These are phyloP conservation scores for Exophiala viscosa DNA, from an alignment of 2,329 filamentous ascomycete genomes.

Conservation along the genomic window DNA sequence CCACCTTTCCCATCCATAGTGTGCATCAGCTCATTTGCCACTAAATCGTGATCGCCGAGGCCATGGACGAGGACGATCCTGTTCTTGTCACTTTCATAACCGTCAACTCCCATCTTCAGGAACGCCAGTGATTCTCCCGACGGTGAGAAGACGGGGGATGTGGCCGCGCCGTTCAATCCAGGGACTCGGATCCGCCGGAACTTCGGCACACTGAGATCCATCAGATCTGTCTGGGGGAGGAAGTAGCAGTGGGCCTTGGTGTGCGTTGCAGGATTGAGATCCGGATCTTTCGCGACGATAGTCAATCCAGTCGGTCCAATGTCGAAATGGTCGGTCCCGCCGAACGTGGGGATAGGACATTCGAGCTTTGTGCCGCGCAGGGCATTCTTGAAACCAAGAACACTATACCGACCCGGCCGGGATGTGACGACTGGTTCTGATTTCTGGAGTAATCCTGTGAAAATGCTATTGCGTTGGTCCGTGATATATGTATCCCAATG, in stretches of 20 bases:
- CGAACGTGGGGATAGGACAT: slow-evolving; percentile 48
- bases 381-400: slow-evolving; percentile 44
- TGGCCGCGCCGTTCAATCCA: slow-evolving; percentile 41
- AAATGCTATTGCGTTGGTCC: slow-evolving; percentile 49
- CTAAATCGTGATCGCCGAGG: slow-evolving; percentile 37
- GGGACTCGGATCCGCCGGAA: slow-evolving; percentile 34
- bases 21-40: slow-evolving; percentile 30
- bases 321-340: slow-evolving; percentile 46
- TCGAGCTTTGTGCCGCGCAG: slow-evolving; percentile 41
- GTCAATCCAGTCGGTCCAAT: slow-evolving; percentile 39
- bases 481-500: slow-evolving; percentile 53
- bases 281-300: slow-evolving; percentile 45
- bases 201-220: slow-evolving; percentile 33
- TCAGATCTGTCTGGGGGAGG: slow-evolving; percentile 42
- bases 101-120: slow-evolving; percentile 43
- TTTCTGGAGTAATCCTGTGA: slow-evolving; percentile 45
- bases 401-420: slow-evolving; percentile 34
- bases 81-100: slow-evolving; percentile 48
- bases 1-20: slow-evolving; percentile 36
- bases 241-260: slow-evolving; percentile 47
- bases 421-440: slow-evolving; percentile 37
- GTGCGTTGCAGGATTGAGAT: slow-evolving; percentile 44
- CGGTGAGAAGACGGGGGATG: slow-evolving; percentile 44
- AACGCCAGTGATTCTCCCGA: slow-evolving; percentile 43
- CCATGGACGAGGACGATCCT: slow-evolving; percentile 42